These are phyloP conservation scores for Phytophthora fragariaefolia DNA, from an alignment of 352 stramenopile species.

Conservation along the genomic window DNA sequence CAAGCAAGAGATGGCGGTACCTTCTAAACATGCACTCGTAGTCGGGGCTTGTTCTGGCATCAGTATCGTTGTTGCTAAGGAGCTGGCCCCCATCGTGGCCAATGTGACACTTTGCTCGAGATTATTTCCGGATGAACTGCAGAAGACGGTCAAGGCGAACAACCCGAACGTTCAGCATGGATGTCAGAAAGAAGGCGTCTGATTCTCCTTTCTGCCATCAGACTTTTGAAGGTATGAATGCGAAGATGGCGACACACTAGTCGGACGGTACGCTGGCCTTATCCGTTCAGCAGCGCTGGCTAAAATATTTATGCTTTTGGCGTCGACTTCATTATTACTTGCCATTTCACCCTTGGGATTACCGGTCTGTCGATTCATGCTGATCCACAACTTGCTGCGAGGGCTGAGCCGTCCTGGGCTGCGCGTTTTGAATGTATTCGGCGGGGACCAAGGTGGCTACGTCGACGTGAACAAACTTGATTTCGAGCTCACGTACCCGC, in stretches of 20 bases:
- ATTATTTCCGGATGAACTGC: conserved; percentile 11
- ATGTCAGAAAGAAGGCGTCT: conserved; percentile 20
- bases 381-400: conserved; percentile 21
- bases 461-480: conserved; percentile 20
- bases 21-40: conserved; percentile 34
- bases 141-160: conserved; percentile 10
- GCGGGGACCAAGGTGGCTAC: conserved; percentile 6
- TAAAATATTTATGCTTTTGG: too few relatives aligned
- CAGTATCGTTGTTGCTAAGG: conserved; percentile 21
- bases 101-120: conserved; percentile 30
- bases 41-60: conserved; percentile 33
- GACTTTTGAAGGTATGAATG: conserved; percentile 27
- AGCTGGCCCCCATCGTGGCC: conserved; percentile 27
- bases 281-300: too few relatives aligned
- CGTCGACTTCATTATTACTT: too few relatives aligned
- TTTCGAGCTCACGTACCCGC: conserved; percentile 18
- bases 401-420: conserved; percentile 19
- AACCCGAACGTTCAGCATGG: conserved; percentile 23
- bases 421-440: conserved; percentile 20
- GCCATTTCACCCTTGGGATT: too few relatives aligned
- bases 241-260: conserved; percentile 37
- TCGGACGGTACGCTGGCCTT: too few relatives aligned
- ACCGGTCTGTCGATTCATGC: conserved; percentile 27
- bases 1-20: conserved; percentile 23
- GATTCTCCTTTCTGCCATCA: too few relatives aligned